Conservation (phyloP, 345 rosid genomes). For the Gossypium thurberi region DNA sequence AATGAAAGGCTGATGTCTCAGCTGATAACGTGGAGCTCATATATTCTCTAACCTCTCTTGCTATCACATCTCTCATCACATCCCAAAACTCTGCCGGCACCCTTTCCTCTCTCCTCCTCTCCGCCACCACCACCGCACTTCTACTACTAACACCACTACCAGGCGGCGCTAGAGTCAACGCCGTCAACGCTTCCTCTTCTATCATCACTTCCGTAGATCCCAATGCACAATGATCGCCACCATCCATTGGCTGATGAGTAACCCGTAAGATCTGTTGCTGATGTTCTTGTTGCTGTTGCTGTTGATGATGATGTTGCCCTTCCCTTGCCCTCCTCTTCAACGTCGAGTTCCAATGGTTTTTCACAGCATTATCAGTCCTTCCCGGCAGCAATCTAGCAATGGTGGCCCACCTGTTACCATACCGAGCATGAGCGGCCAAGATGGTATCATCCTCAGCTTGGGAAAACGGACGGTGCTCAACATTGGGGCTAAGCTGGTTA, state of each 20-base stretch:
- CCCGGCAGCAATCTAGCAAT: slow-evolving; percentile 54
- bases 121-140: slow-evolving; percentile 2
- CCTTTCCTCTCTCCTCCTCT: slow-evolving; percentile 20
- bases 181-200: slow-evolving; percentile 53
- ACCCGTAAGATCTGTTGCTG: neutral
- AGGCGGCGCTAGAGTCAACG: slow-evolving; percentile 64
- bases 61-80: slow-evolving; percentile 56
- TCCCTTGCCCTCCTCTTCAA: slow-evolving; percentile 43
- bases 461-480: slow-evolving; percentile 54
- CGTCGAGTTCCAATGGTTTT: slow-evolving; percentile 64
- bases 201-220: slow-evolving; percentile 15
- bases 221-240: neutral
- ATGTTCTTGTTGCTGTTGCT: neutral
- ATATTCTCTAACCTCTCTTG: slow-evolving; percentile 58
- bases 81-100: slow-evolving; percentile 59
- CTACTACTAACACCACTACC: slow-evolving; percentile 28
- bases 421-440: slow-evolving; percentile 47
- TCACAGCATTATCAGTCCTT: slow-evolving; percentile 57
- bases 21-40: slow-evolving; percentile 33
- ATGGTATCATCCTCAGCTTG: slow-evolving; percentile 46
- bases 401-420: slow-evolving; percentile 63
- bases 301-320: slow-evolving; percentile 7
- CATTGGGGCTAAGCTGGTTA: slow-evolving; percentile 50
- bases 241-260: neutral
- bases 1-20: slow-evolving; percentile 29